phyloP scores from a whole-genome alignment of 108 stramenopile species.

The Parmales sp. region DNA sequence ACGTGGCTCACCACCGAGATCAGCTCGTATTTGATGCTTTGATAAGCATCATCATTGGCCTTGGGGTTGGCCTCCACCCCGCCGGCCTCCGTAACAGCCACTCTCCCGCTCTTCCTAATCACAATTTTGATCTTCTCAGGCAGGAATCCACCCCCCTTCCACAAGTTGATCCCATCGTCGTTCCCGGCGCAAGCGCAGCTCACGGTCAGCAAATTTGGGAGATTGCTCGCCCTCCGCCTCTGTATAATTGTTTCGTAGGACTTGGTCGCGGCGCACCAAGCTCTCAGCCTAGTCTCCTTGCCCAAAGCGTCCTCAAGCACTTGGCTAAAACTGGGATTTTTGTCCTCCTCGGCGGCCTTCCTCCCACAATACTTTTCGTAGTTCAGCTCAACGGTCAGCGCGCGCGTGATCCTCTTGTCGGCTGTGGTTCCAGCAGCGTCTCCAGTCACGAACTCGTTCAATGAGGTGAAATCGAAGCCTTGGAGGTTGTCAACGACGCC shows the following conservation, averaged over 20 bases:
- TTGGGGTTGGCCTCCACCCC: conserved; percentile 24
- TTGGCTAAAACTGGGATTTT: conserved; percentile 41
- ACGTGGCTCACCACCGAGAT: not conserved
- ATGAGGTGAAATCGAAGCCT: conserved; percentile 58
- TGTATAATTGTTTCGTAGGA: conserved; percentile 73
- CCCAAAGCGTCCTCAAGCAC: conserved; percentile 58
- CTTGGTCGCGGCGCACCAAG: conserved; percentile 50
- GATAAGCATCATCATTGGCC: too few species aligned
- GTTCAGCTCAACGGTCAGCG: conserved; percentile 51
- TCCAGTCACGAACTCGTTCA: conserved; percentile 53
- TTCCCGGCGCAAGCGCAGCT: conserved; percentile 64
- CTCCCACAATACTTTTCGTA: conserved; percentile 44
- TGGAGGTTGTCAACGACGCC: conserved; percentile 46
- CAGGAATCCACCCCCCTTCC: conserved; percentile 44
- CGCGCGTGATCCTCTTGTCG: conserved; percentile 44
- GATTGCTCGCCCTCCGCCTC: conserved; percentile 53
- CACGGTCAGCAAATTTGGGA: conserved; percentile 55
- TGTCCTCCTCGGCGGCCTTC: conserved; percentile 3
- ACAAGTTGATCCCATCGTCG: not conserved
- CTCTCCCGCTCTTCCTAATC: conserved; percentile 42
- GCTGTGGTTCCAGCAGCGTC: not conserved
- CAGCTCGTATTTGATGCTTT: not conserved
- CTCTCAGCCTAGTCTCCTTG: conserved; percentile 61
- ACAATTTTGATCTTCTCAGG: conserved; percentile 63
- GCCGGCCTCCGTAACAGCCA: conserved; percentile 42